Base-by-base conservation (phyloP, 2,329 filamentous ascomycete species). In the Mycosphaerella arachidis region DNA sequence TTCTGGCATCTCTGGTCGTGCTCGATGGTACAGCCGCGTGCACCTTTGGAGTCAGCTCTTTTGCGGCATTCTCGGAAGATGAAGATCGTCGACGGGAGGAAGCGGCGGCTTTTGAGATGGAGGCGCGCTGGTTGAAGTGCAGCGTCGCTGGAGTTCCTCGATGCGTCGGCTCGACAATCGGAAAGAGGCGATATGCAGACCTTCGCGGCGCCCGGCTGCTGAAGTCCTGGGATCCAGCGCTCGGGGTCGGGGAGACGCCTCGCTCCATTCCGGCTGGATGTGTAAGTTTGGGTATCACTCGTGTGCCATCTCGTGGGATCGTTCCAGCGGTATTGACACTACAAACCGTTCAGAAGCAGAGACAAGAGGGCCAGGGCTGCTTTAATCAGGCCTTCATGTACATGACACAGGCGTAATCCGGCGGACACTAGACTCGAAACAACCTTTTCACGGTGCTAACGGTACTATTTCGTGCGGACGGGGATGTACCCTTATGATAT, bases 121-220 rank as follows among this genome's bases (percentile, higher is more conserved):
- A 58, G 29, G 57, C 54, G 48, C 58, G 65, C 57, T 61, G 60
- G n/a, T 7, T 43, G 40, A 43, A n/a, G 3, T 43, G 50, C 27
- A 65, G 59, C 33, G 61, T 58, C 6, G 64, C 64, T 24, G 69
- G 68, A 16, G 66, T 66, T 12, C 62, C 57, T 37, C 67, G 64
- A 48, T 67, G 69, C 18, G 66, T 69, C 16, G 67, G 61, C 37
- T 68, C 69, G 51, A 70, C 67, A 48, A 59, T 61, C 2, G 69
- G 69, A 55, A 71, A 71, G 10, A 71, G 58, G 45, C 68, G 65
- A 59, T 71, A 71, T 43, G 61, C 55, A 16, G 58, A 54, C 53
- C 55, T 59, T 51, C 61, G 63, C 29, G 48, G 56, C 53, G 56
- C 59, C 16, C 55, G 56, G 29, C 29, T 60, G 56, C 18, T 54